Percentiles rank a stretch among this genome's conserved stretches.
Evolutionary conservation across 345 rosid species (phyloP).

Genomic region (Pistacia atlantica): DNA sequence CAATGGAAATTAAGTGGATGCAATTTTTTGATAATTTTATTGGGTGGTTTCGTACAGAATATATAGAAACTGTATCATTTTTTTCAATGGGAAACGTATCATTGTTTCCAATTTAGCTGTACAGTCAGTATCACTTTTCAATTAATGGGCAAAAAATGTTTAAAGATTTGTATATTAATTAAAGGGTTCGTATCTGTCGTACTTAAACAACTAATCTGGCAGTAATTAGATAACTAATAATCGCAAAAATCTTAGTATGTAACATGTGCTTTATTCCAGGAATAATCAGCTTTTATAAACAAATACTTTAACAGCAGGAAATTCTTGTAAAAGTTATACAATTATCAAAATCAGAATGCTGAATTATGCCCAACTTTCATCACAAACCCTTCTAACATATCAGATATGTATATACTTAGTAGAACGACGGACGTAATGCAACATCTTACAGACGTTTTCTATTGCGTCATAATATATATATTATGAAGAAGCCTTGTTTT

Average conservation of each 20-base stretch:
- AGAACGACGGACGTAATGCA: too few species aligned
- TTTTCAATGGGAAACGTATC: slow-evolving; percentile 3
- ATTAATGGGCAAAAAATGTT: background rate
- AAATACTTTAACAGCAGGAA: background rate
- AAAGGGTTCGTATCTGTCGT: background rate
- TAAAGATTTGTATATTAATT: background rate
- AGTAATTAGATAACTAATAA: background rate
- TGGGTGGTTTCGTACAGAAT: slow-evolving; percentile 14
- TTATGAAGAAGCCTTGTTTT: too few species aligned
- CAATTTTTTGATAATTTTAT: slow-evolving; percentile 8
- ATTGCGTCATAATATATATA: too few species aligned
- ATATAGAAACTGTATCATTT: slow-evolving; percentile 3
- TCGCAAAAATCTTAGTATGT: background rate
- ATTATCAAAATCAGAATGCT: background rate
- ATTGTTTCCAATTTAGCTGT: background rate
- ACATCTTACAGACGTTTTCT: too few species aligned
- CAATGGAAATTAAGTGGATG: background rate
- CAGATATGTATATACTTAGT: too few species aligned
- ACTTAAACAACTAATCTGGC: background rate
- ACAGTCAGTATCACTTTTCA: slow-evolving; percentile 12
- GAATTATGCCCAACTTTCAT: background rate
- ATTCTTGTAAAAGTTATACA: background rate
- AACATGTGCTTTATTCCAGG: background rate
- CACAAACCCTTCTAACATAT: too few species aligned
- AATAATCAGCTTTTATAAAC: background rate